A percentile compares a stretch with the other conserved stretches of the same genome.
phyloP scores from a whole-genome alignment of 1,139 yeast genomes.

The Arxiozyma slooffiae region DNA sequence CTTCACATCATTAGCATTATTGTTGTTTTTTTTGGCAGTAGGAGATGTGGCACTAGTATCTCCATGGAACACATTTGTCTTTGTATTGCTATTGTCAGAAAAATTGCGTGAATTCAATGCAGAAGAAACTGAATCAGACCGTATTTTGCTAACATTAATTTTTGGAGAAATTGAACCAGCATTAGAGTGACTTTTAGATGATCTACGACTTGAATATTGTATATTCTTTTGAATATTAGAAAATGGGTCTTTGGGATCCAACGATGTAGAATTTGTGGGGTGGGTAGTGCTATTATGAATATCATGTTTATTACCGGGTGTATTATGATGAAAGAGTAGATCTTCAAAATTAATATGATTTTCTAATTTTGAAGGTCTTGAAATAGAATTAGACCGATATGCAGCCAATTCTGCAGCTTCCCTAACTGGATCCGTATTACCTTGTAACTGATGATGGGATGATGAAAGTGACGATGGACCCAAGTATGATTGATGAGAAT shows the following conservation, averaged over 20 bases:
- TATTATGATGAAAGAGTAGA: not conserved
- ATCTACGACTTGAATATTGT: conserved; percentile 4
- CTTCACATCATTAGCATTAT: not conserved
- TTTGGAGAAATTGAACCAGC: conserved; percentile 1
- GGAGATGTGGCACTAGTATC: not conserved
- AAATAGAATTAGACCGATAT: conserved; percentile 6
- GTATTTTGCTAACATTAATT: conserved; percentile 2
- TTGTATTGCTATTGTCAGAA: not conserved
- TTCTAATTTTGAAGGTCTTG: conserved; percentile 18
- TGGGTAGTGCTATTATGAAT: not conserved
- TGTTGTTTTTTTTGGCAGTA: not conserved
- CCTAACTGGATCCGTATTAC: conserved; percentile 13
- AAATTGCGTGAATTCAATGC: not conserved
- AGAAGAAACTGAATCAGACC: conserved; percentile 5
- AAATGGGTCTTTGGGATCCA: not conserved
- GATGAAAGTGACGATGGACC: not conserved
- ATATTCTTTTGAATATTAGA: conserved; percentile 11
- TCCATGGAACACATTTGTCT: not conserved
- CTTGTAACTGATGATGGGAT: conserved; percentile 1
- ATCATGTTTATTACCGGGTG: not conserved
- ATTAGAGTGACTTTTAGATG: conserved; percentile 1
- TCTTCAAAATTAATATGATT: conserved; percentile 9
- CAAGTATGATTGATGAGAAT: conserved; percentile 4
- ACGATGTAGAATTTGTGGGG: not conserved
- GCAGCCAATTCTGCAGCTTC: conserved; percentile 10